Evolutionary conservation across 805 yeast species (phyloP).

Genomic region (Grigorovia transvaalensis): DNA sequence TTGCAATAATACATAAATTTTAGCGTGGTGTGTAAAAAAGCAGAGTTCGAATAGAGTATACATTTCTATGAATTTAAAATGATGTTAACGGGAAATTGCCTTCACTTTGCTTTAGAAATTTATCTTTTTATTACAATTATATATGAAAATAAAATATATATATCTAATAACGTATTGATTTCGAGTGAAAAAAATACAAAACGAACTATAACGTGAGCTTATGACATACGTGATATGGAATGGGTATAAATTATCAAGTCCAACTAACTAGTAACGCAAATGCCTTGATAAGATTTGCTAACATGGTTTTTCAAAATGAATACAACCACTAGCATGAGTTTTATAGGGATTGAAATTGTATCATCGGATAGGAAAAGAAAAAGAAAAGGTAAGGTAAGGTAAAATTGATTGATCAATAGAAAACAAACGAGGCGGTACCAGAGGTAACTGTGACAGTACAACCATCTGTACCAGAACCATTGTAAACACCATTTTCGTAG

Average conservation of each 20-base stretch:
- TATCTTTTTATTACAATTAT: too few species aligned
- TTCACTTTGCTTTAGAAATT: too few species aligned
- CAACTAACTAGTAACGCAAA: not conserved
- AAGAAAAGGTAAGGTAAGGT: not conserved
- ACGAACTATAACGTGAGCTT: not conserved
- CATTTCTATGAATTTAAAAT: too few species aligned
- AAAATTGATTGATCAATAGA: constrained; percentile 27
- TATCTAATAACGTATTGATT: not conserved
- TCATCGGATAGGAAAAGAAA: not conserved
- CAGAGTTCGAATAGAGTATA: too few species aligned
- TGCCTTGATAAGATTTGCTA: too few species aligned
- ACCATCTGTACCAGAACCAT: constrained; percentile 59
- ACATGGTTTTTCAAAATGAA: too few species aligned
- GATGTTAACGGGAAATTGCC: too few species aligned
- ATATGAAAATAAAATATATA: too few species aligned
- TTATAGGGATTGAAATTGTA: not conserved
- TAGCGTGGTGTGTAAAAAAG: too few species aligned
- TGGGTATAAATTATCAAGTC: not conserved
- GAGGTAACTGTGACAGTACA: constrained; percentile 62
- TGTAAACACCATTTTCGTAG: constrained; percentile 69
- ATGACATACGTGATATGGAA: not conserved
- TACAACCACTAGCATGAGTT: not conserved
- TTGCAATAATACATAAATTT: too few species aligned
- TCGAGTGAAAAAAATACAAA: not conserved
- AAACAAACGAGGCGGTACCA: constrained; percentile 54